Conservation (phyloP, 768 basidiomycete species). For the Pleurotus giganteus region DNA sequence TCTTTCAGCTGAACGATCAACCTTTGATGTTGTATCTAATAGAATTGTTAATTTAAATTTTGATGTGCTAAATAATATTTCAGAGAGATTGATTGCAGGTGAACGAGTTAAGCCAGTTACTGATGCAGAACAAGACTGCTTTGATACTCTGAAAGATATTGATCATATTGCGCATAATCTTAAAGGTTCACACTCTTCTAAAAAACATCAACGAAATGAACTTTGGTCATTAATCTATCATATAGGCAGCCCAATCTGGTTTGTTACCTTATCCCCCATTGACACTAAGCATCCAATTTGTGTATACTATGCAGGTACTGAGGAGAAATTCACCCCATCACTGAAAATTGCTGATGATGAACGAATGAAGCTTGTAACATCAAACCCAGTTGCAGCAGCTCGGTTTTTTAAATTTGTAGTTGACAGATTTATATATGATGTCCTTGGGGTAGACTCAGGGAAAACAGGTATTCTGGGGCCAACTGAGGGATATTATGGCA, state of each 20-base stretch:
- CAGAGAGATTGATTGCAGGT: not conserved
- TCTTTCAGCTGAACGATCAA: slow-evolving; percentile 21
- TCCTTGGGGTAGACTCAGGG: slow-evolving; percentile 15
- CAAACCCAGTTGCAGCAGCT: slow-evolving; percentile 29
- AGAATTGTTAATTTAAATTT: slow-evolving; percentile 21
- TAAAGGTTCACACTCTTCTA: slow-evolving; percentile 18
- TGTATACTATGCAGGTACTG: slow-evolving; percentile 20
- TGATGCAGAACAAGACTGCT: slow-evolving; percentile 33
- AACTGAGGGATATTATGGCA: slow-evolving; percentile 24
- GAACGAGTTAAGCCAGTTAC: slow-evolving; percentile 19
- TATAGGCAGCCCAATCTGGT: slow-evolving; percentile 19
- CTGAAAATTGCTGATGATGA: too few relatives aligned
- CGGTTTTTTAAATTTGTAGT: slow-evolving; percentile 31
- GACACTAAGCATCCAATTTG: slow-evolving; percentile 11
- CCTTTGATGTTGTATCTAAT: slow-evolving; percentile 23
- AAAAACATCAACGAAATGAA: slow-evolving; percentile 1
- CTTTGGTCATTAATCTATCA: slow-evolving; percentile 16
- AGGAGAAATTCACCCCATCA: too few relatives aligned
- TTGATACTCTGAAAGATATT: slow-evolving; percentile 28
- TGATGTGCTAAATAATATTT: not conserved
- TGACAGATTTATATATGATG: slow-evolving; percentile 21
- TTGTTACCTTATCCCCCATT: not conserved
- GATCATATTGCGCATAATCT: slow-evolving; percentile 32
- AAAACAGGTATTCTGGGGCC: slow-evolving; percentile 18
- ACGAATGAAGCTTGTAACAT: slow-evolving; percentile 10